Evolutionary conservation across 352 stramenopile species (phyloP).

Genomic region (Globisporangium sylvaticum): DNA sequence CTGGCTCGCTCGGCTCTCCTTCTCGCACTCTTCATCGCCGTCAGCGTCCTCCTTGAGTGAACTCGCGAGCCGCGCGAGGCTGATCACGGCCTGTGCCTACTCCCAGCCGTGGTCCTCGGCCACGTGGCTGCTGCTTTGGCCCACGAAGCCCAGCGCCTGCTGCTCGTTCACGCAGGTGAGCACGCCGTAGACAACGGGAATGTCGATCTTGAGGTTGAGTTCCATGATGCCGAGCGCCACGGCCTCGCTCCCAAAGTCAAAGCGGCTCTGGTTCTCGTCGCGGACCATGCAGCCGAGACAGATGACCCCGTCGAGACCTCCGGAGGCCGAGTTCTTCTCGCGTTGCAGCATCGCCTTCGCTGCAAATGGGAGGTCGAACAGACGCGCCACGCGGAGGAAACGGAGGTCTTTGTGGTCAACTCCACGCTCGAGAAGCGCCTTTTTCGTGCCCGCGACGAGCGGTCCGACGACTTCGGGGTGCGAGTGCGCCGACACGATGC

Average conservation of each 20-base stretch:
- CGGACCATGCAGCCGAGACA: constrained; percentile 93
- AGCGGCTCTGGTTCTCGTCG: constrained; percentile 91
- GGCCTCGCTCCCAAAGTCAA: constrained; percentile 96
- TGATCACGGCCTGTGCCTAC: constrained; percentile 22
- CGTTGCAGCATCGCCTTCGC: constrained; percentile 75
- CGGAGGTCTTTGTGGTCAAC: constrained; percentile 42
- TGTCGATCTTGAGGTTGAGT: constrained; percentile 88
- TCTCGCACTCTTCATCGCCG: neutral
- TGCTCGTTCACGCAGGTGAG: constrained; percentile 91
- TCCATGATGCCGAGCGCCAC: constrained; percentile 94
- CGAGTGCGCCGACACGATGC: constrained; percentile 53
- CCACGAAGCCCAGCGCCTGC: constrained; percentile 67
- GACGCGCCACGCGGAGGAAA: constrained; percentile 78
- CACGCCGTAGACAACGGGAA: constrained; percentile 84
- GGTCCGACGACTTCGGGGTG: constrained; percentile 41
- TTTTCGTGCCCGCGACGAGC: constrained; percentile 43
- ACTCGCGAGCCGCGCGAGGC: constrained; percentile 12
- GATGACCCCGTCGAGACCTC: constrained; percentile 93
- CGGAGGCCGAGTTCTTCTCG: constrained; percentile 19
- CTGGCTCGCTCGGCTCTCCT: neutral
- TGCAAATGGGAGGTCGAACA: constrained; percentile 94
- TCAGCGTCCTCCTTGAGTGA: neutral
- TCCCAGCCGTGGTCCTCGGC: constrained; percentile 22
- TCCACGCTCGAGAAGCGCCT: constrained; percentile 50
- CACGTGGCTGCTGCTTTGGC: constrained; percentile 12